Conservation (phyloP, 2,329 filamentous ascomycete genomes). For the Venturia pyrina region DNA sequence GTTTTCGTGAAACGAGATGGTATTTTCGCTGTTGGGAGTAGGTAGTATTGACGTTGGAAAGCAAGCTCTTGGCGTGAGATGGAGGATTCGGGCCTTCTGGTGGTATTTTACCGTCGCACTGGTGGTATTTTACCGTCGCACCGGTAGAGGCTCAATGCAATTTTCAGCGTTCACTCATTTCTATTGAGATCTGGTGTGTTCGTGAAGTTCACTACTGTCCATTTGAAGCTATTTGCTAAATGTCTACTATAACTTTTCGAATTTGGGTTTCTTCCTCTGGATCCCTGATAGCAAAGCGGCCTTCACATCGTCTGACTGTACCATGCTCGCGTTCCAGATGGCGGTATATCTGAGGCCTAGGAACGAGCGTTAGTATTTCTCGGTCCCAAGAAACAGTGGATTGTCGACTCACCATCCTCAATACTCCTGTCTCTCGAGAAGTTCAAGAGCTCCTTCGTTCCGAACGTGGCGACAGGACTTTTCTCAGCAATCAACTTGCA, state of each 20-base stretch:
- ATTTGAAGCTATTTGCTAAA: not conserved
- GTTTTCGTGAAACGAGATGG: too few relatives aligned
- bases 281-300: conserved; percentile 66
- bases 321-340: conserved; percentile 75
- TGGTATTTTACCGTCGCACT: not conserved
- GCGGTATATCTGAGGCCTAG: conserved; percentile 68
- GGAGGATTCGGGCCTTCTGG: not conserved
- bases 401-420: conserved; percentile 52
- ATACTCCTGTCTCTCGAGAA: conserved; percentile 70
- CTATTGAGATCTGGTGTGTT: too few relatives aligned
- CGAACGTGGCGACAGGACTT: conserved; percentile 78
- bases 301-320: conserved; percentile 72
- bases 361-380: not conserved
- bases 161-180: too few relatives aligned
- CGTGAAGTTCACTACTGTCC: not conserved
- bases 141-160: not conserved
- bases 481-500: conserved; percentile 62
- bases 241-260: conserved; percentile 50
- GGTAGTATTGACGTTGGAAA: not conserved
- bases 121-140: not conserved
- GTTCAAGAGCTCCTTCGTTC: conserved; percentile 80
- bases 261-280: conserved; percentile 68
- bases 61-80: not conserved
- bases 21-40: not conserved
- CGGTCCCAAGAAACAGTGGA: conserved; percentile 5